Conservation (phyloP, 2,329 filamentous ascomycete genomes). For the Leptoxyphium fumago region DNA sequence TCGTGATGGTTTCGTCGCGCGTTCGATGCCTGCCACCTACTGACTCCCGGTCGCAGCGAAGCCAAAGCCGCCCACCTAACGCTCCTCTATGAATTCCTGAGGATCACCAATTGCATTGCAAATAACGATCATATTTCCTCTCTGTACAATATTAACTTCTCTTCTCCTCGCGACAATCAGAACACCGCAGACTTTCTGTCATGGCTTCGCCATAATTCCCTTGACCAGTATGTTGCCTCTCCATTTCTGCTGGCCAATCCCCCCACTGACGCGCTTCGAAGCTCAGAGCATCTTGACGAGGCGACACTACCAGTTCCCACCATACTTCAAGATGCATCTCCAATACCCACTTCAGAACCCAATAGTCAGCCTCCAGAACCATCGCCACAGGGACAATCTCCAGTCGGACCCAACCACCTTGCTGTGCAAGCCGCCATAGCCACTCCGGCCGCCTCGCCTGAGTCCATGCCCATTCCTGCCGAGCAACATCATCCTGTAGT, state of each 20-base stretch:
- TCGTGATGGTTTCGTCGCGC: conserved; percentile 22
- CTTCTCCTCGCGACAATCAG: neutral
- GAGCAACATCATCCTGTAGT: neutral
- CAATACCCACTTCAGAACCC: conserved; percentile 15
- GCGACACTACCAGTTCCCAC: conserved; percentile 32
- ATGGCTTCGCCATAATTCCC: conserved; percentile 39
- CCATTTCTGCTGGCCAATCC: neutral
- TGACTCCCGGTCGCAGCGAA: conserved; percentile 6
- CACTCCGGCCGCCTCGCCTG: conserved; percentile 1
- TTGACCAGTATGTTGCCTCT: conserved; percentile 36
- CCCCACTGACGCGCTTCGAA: neutral
- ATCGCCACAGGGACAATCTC: conserved; percentile 2
- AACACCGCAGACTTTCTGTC: conserved; percentile 1
- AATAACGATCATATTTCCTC: conserved; percentile 6
- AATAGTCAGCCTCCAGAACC: conserved; percentile 8
- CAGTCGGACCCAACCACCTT: conserved; percentile 5
- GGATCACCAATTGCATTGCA: conserved; percentile 5
- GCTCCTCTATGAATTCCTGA: conserved; percentile 3
- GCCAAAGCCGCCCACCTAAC: conserved; percentile 2
- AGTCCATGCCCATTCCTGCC: conserved; percentile 4
- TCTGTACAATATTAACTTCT: conserved; percentile 4
- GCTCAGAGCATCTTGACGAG: conserved; percentile 35
- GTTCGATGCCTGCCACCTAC: conserved; percentile 2
- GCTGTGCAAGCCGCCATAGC: conserved; percentile 8
- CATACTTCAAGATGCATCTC: conserved; percentile 12